Evolutionary conservation across 306 rosid genomes (phyloP), one percentile per base, ranked within the genome.

Genomic region (Castanea crenata): DNA sequence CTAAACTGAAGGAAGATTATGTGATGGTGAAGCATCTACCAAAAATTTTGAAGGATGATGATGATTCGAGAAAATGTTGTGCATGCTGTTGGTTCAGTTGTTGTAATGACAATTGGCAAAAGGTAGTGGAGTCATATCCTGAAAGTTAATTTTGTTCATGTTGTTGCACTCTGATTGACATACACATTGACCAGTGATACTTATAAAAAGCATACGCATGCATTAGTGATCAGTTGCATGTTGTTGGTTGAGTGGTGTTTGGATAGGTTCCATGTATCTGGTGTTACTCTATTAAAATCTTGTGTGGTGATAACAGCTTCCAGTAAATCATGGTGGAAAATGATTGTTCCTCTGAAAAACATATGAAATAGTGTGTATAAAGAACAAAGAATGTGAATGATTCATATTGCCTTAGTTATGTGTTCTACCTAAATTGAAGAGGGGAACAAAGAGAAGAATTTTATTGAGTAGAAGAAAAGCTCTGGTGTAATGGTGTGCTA

Each of bases 31-130:
- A 96, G 85, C 99, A 96, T 89, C 90, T 96, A 75, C 93, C 99
- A 19, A 88, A 88, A 83, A 86, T 96, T 80, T 83, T 55, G 7
- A 88, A 58, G 79, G 87, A 86, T 64, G 91, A 93, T 49, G 87
- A 96, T 27, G 87, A 86, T 83, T 79, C 89, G 41, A 88, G 90
- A 84, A 96, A 86, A 82, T 96, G 99, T 84, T 91, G 96, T 85
- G 55, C 81, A 32, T 93, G 96, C 68, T 35, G 29, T 69, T 91
- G 96, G 85, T 93, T 93, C 82, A 77, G 44, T 80, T 96, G 98
- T 84, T 96, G 98, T 65, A 93, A 96, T 85, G 97, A 96, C 91
- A 93, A 90, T 80, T 96, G 99, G 99, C 99, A 93, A 82, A 96
- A 91, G 98, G 99, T 91, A 90, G 56, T 55, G 55, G 44, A 86